Conservation (phyloP, 768 basidiomycete genomes). For the Boletales sp. region DNA sequence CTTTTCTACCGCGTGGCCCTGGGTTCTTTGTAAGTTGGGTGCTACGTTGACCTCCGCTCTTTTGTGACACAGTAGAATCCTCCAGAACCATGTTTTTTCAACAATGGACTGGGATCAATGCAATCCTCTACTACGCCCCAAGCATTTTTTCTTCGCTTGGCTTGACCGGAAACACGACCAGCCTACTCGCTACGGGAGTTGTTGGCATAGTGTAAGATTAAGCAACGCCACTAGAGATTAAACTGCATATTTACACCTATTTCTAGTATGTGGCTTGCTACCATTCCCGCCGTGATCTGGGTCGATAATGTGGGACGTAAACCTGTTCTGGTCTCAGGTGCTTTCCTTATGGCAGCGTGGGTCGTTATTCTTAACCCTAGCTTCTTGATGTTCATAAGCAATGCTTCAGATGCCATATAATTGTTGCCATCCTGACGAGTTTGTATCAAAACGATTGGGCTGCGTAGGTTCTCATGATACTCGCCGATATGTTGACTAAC, state of each 20-base stretch:
- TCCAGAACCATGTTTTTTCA: conserved; percentile 73
- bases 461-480: conserved; percentile 30
- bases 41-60: background rate
- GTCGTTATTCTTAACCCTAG: conserved; percentile 16
- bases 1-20: conserved; percentile 61
- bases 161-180: conserved; percentile 56
- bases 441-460: conserved; percentile 55
- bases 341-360: conserved; percentile 66
- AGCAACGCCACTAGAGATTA: background rate
- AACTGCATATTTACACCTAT: background rate
- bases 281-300: conserved; percentile 80
- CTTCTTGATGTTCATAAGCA: conserved; percentile 12
- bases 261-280: conserved; percentile 65
- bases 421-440: conserved; percentile 63
- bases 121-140: conserved; percentile 74
- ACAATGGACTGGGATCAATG: conserved; percentile 80
- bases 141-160: conserved; percentile 62
- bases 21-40: conserved; percentile 46
- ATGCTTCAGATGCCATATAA: conserved; percentile 55
- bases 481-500: background rate
- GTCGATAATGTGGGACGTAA: conserved; percentile 74
- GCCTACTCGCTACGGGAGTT: conserved; percentile 62
- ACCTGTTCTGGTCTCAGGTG: conserved; percentile 70
- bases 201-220: conserved; percentile 65
- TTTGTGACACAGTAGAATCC: background rate